Base-by-base conservation (phyloP, 768 basidiomycete genomes). In the Phaeolepiota aurea region DNA sequence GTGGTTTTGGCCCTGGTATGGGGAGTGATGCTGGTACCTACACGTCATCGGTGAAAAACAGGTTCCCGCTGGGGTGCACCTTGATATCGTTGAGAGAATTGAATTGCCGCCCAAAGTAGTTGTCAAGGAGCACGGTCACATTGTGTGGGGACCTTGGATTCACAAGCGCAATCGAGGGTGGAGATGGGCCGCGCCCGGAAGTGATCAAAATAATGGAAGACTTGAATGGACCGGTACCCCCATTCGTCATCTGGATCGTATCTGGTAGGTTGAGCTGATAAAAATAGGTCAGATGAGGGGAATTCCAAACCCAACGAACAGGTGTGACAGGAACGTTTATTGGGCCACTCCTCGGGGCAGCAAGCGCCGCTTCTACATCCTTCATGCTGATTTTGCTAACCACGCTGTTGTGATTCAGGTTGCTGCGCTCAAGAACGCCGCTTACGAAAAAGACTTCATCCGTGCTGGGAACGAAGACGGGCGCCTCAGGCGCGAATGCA, bases 11-110 rank as follows among this genome's bases (percentile, higher is more conserved):
- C 7, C 7, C 16, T 7, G 16, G n/a, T 9, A 35, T 35, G 33
- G 7, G 7, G 15, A 35, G 9, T 7, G n/a, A 11, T 18, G 14
- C 14, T 25, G 15, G 11, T n/a, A 68, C 76, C 34, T 62, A 87
- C 75, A 66, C 63, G 11, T 68, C 66, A 51, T 90, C 86, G 0
- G 86, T 88, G 59, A 89, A 87, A 61, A 82, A 87, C 2, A 88
- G 48, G 28, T 74, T 74, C 25, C 77, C 77, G 45, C 71, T 81
- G 1, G 82, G 83, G 39, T 86, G 78, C 2, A 87, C 64, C 49
- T 84, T 87, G 44, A 82, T 67, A 47, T 91, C 87, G 54, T 88
- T 86, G 37, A 89, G 55, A 1, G 86, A 86, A 58, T 84, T 87
- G 62, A 87, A 90, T 48, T 87, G 85, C 2, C 83, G 66, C 1